Conservation (phyloP, 2,329 filamentous ascomycete genomes). For the Trichoderma polysporum region DNA sequence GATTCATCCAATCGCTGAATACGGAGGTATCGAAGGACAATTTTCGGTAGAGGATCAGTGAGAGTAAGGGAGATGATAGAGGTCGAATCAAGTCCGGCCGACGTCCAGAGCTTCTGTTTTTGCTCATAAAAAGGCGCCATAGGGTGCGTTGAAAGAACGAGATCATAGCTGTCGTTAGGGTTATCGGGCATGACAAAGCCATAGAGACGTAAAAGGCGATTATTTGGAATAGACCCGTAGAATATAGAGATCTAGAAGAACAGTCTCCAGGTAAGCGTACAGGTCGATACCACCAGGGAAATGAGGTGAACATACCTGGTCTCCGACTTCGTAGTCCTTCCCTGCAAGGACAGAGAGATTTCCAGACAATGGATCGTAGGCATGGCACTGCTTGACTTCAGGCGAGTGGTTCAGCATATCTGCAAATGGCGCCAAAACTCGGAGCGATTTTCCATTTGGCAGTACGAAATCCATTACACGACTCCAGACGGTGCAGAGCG, state of each 20-base stretch:
- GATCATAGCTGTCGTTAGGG: constrained; percentile 38
- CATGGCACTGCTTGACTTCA: constrained; percentile 37
- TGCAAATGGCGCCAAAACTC: constrained; percentile 35
- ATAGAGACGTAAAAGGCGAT: constrained; percentile 39
- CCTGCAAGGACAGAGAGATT: constrained; percentile 32
- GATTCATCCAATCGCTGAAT: constrained; percentile 36
- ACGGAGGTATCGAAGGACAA: constrained; percentile 37
- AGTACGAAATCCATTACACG: constrained; percentile 37
- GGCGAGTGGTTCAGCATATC: constrained; percentile 40
- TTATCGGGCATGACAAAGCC: constrained; percentile 38
- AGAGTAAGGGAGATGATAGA: constrained; percentile 24
- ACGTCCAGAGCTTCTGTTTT: constrained; percentile 37
- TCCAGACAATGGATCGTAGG: constrained; percentile 34
- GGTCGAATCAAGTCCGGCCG: constrained; percentile 24
- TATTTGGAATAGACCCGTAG: constrained; percentile 37
- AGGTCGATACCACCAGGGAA: constrained; percentile 17
- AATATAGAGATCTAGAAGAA: constrained; percentile 26
- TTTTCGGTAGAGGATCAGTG: constrained; percentile 35
- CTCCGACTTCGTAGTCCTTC: constrained; percentile 33
- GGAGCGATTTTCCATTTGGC: constrained; percentile 21
- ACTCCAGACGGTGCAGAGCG: constrained; percentile 31
- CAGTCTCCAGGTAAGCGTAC: constrained; percentile 12
- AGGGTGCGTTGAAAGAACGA: constrained; percentile 37
- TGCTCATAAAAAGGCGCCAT: constrained; percentile 35
- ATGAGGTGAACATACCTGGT: constrained; percentile 33